phyloP scores from a whole-genome alignment of 2,329 filamentous ascomycete genomes.

The Botrytis cinerea region DNA sequence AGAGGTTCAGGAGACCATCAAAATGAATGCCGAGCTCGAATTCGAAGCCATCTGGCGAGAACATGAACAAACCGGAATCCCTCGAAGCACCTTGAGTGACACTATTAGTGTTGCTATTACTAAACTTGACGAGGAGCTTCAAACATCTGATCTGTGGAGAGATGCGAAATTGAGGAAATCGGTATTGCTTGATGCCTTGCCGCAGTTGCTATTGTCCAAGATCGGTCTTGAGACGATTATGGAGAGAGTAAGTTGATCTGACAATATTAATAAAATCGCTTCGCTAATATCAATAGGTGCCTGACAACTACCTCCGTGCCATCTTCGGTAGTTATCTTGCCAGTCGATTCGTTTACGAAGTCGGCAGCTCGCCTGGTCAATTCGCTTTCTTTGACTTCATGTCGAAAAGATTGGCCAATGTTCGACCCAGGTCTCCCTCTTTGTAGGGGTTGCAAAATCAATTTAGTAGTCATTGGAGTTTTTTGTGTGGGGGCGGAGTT shows the following conservation, averaged over 20 bases:
- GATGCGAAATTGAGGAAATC: conserved; percentile 75
- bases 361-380: conserved; percentile 87
- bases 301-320: conserved; percentile 85
- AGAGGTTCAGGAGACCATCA: conserved; percentile 86
- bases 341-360: conserved; percentile 93
- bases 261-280: neutral
- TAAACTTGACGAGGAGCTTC: conserved; percentile 93
- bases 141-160: conserved; percentile 89
- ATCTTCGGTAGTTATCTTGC: conserved; percentile 97
- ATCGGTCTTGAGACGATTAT: conserved; percentile 90
- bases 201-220: conserved; percentile 79
- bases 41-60: conserved; percentile 99
- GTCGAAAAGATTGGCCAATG: conserved; percentile 24
- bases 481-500: neutral
- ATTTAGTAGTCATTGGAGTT: neutral
- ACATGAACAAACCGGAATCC: conserved; percentile 75
- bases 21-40: conserved; percentile 87
- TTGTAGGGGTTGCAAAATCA: neutral
- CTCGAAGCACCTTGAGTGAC: conserved; percentile 87
- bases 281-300: conserved; percentile 56
- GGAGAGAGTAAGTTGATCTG: conserved; percentile 59
- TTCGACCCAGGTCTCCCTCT: conserved; percentile 18
- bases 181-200: conserved; percentile 83
- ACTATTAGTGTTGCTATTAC: conserved; percentile 90
- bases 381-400: conserved; percentile 96